phyloP scores from a whole-genome alignment of 2,329 filamentous ascomycete genomes.

The Catunica adiposa region DNA sequence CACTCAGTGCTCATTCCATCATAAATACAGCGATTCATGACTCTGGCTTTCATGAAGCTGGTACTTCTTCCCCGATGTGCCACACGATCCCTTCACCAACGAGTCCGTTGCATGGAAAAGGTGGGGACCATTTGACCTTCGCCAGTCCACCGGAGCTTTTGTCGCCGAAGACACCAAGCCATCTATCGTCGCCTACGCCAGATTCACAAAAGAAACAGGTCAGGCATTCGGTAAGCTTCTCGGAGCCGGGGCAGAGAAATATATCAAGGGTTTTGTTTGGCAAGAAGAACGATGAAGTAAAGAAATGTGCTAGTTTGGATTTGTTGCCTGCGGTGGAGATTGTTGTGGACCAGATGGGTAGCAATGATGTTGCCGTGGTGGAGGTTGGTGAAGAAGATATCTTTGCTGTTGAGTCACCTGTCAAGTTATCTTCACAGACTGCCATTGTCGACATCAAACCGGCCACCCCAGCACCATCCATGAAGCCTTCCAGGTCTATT shows the following conservation, averaged over 20 bases:
- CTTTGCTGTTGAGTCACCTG: neutral
- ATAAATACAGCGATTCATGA: conserved; percentile 2
- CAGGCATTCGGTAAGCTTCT: neutral
- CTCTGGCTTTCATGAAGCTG: neutral
- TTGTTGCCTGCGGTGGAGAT: neutral
- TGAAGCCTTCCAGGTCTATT: neutral
- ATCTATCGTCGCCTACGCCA: neutral
- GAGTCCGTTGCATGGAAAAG: neutral
- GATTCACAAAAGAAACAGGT: neutral
- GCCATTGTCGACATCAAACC: neutral
- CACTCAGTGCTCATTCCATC: conserved; percentile 12
- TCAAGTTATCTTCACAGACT: neutral
- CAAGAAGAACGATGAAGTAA: neutral
- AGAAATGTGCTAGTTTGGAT: neutral
- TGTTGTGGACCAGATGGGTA: conserved; percentile 1
- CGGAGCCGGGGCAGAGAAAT: neutral
- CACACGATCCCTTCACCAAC: neutral
- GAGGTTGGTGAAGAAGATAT: neutral
- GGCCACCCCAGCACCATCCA: neutral
- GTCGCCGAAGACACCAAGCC: neutral
- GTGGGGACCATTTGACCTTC: neutral
- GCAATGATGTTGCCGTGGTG: conserved; percentile 2
- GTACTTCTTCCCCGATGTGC: neutral
- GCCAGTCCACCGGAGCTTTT: neutral
- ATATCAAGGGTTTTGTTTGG: conserved; percentile 8